These are phyloP conservation scores for Botryotinia narcissicola DNA, from an alignment of 2,329 filamentous ascomycete species.

Conservation along the genomic window DNA sequence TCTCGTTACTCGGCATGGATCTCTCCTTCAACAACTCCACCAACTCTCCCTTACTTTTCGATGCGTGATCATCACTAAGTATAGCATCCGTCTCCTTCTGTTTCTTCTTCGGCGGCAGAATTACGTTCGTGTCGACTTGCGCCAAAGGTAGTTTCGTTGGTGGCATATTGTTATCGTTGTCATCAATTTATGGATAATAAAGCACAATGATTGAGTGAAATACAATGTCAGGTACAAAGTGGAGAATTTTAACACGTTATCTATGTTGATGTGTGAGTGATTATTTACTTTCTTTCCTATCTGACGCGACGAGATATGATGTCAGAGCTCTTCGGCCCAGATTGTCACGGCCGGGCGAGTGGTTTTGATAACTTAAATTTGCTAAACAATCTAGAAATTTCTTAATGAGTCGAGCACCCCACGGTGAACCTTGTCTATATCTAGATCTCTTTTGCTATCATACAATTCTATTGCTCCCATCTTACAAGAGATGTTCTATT, in stretches of 20 bases:
- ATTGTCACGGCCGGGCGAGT: not conserved
- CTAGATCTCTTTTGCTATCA: not conserved
- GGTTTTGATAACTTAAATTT: not conserved
- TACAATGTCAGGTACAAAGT: not conserved
- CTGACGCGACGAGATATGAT: not conserved
- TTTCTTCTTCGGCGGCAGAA: not conserved
- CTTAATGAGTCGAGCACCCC: no score
- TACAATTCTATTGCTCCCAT: not conserved
- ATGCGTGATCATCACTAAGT: not conserved
- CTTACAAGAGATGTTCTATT: not conserved
- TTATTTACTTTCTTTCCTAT: not conserved
- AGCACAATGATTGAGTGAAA: not conserved
- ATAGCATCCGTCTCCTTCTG: not conserved
- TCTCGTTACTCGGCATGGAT: not conserved
- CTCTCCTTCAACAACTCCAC: not conserved
- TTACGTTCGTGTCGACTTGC: not conserved
- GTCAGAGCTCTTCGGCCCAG: not conserved
- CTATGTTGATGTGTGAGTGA: no score
- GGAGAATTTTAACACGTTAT: not conserved
- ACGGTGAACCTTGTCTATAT: not conserved
- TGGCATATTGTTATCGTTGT: not conserved
- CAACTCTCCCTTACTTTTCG: not conserved
- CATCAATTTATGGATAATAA: not conserved
- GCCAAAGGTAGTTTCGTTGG: not conserved
- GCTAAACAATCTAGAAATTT: not conserved